Evolutionary conservation across 306 rosid species (phyloP).

Genomic region (Ammopiptanthus mongolicus): DNA sequence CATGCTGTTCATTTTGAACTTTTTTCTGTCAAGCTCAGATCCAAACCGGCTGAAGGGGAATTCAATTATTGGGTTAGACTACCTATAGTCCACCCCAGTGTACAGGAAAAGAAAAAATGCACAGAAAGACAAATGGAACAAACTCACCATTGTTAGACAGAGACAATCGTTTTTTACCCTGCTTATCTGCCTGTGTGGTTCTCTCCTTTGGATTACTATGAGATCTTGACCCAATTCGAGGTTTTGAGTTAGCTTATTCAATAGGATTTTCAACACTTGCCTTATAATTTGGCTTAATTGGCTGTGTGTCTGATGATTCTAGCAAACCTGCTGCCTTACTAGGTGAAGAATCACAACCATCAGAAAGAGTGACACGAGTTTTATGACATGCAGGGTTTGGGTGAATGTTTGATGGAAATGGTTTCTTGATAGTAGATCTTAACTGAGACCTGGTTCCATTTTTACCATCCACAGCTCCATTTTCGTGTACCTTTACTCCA

Average conservation of each 20-base stretch:
- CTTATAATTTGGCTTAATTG: conserved; percentile 43
- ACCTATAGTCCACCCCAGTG: no score
- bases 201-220: conserved; percentile 97
- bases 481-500: conserved; percentile 56
- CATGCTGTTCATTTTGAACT: background rate
- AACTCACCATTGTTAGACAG: conserved; percentile 71
- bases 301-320: conserved; percentile 43
- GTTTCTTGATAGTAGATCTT: conserved; percentile 51
- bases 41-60: background rate
- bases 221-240: conserved; percentile 58
- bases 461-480: conserved; percentile 46
- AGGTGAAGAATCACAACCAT: conserved; percentile 75
- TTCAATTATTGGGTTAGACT: background rate
- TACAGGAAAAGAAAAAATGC: background rate
- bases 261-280: conserved; percentile 35
- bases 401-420: conserved; percentile 34
- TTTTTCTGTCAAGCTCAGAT: background rate
- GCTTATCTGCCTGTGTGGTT: conserved; percentile 52
- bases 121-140: conserved; percentile 21
- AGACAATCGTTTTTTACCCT: conserved; percentile 77
- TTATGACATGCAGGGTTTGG: conserved; percentile 48
- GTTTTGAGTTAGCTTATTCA: conserved; percentile 56
- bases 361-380: conserved; percentile 48
- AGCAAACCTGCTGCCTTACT: conserved; percentile 46
- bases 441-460: conserved; percentile 38